Base-by-base conservation (phyloP, 208 protist species). In the Tritrichomonas foetus region DNA sequence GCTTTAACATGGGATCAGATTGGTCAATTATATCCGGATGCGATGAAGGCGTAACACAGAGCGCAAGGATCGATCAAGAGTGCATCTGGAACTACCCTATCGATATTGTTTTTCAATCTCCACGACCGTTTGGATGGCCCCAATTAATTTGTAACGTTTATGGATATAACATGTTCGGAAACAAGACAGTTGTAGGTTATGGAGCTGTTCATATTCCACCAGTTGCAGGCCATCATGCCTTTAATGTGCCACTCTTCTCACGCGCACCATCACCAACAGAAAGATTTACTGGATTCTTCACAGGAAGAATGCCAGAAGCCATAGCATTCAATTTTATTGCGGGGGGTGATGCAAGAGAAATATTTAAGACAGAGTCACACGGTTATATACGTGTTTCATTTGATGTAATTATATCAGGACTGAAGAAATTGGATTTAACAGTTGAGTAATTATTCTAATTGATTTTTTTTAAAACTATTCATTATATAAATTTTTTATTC, bases 111-210 rank as follows among this genome's bases (percentile, higher is more conserved):
- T 92, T 94, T 39, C 94, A 93, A 57, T 47, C 74, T 11, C 89
- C 94, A 22, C 27, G 75, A 57, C 94, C 94, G 30, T 93, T 30
- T 50, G 94, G 94, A 0, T 94, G 94, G 94, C 94, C 94, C 5
- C 61, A 94, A 44, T 25, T 94, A 3, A 93, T 94, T 72, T 27
- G 93, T 53, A 61, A 44, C 8, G 64, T 94, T 41, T 94, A 94
- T 89, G 94, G 94, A 25, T 50, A 93, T 41, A 94, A 94, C 41
- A 69, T 93, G 20, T 94, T 94, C 36, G 94, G 94, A 16, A 94
- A 94, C 13, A 66, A 92, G 50, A 93, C 93, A 49, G 94, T 94
- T 30, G 44, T 89, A 27, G 94, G 94, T n/a, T 94, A 94, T 53
- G 94, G 94, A 47, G 89, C 93, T 55, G 41, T 47, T 47, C 75